Percentiles rank a stretch among this genome's conserved stretches.
Evolutionary conservation across 441 rosid genomes (phyloP).

Genomic region (Melastoma candidum): DNA sequence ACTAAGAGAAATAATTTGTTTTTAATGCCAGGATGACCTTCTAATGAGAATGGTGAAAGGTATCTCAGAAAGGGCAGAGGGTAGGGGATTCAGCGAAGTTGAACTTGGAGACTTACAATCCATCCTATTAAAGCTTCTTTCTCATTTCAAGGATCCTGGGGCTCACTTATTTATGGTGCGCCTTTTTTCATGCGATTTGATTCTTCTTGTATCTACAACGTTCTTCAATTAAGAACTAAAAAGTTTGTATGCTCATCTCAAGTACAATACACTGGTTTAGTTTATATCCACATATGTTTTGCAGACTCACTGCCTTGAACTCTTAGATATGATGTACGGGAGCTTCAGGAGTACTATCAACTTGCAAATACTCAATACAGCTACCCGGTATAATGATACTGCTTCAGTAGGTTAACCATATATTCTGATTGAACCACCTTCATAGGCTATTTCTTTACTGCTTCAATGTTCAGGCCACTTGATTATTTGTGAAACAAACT

Average conservation of each 20-base stretch:
- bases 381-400: conserved; percentile 38
- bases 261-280: not conserved
- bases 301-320: conserved; percentile 71
- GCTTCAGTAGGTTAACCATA: not conserved
- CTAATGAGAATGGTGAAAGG: conserved; percentile 48
- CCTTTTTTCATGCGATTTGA: conserved; percentile 8
- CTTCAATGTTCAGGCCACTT: not conserved
- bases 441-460: not conserved
- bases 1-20: conserved; percentile 13
- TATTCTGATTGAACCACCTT: not conserved
- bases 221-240: not conserved
- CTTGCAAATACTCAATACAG: conserved; percentile 63
- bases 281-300: conserved; percentile 12
- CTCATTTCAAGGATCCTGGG: conserved; percentile 54
- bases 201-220: not conserved
- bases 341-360: conserved; percentile 41
- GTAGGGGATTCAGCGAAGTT: conserved; percentile 50
- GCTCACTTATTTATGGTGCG: conserved; percentile 61
- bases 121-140: conserved; percentile 65
- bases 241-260: not conserved
- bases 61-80: conserved; percentile 32
- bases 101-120: conserved; percentile 69
- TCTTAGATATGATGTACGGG: conserved; percentile 71
- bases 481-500: no score
- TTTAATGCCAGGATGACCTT: conserved; percentile 41